A percentile compares a stretch with the other conserved stretches of the same genome.
Evolutionary conservation across 306 rosid genomes (phyloP).

Genomic region (Cyclanthera cordifolia): DNA sequence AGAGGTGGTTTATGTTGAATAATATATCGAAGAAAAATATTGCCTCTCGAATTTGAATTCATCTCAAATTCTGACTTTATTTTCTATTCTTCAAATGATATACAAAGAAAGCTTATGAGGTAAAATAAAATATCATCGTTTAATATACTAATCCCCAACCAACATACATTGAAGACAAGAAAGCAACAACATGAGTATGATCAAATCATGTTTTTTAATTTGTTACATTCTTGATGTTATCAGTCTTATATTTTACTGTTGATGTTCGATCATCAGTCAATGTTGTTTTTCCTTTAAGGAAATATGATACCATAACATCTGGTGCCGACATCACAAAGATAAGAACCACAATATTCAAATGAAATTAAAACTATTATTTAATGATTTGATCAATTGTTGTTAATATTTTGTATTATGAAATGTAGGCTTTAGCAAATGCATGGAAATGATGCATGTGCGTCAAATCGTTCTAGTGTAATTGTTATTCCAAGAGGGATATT

Average conservation of each 20-base stretch:
- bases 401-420: no score
- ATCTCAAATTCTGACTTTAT: no score
- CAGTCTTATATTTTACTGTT: background rate
- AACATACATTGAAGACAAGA: background rate
- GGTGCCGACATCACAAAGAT: conserved; percentile 15
- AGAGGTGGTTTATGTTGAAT: no score
- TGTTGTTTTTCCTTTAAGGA: conserved; percentile 2
- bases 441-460: conserved; percentile 22
- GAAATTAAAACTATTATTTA: background rate
- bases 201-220: background rate
- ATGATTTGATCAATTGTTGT: background rate
- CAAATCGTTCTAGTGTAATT: background rate
- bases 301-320: conserved; percentile 9
- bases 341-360: background rate
- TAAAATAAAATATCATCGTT: no score
- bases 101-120: no score
- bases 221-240: no score
- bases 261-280: background rate
- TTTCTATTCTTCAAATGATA: no score
- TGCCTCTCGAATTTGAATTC: no score
- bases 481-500: no score
- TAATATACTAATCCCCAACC: no score
- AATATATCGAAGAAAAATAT: no score
- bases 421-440: conserved; percentile 14
- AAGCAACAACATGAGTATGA: background rate